Conservation (phyloP, 2,329 filamentous ascomycete species). For the Colletotrichum sp. region DNA sequence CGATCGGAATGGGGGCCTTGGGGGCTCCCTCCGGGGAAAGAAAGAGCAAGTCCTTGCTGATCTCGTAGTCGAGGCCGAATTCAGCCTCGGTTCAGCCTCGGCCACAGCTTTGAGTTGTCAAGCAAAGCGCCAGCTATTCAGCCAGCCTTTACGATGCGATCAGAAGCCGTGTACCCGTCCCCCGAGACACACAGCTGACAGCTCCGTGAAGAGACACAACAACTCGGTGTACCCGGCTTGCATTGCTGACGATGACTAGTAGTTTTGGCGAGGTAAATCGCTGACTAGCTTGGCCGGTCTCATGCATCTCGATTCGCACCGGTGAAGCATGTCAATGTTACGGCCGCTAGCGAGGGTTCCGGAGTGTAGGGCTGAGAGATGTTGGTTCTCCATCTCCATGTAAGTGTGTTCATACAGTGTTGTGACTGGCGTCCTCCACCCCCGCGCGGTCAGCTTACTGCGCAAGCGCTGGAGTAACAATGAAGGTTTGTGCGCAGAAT, state of each 20-base stretch:
- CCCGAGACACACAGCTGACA: background rate
- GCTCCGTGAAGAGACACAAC: background rate
- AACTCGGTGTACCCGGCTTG: background rate
- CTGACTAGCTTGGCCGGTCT: no score
- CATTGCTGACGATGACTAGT: background rate
- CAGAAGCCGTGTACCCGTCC: background rate
- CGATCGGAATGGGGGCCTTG: background rate
- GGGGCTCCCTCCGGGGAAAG: background rate
- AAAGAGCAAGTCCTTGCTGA: background rate
- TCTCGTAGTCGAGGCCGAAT: background rate
- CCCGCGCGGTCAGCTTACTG: slow-evolving; percentile 4
- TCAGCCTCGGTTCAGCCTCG: background rate
- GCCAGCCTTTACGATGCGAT: background rate
- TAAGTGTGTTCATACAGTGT: background rate
- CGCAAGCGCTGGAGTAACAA: background rate
- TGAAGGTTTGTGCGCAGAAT: background rate
- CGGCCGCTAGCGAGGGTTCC: background rate
- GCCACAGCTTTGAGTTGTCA: background rate
- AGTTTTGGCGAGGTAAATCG: background rate
- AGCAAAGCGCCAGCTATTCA: background rate
- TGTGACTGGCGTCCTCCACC: background rate
- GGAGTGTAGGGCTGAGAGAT: slow-evolving; percentile 7
- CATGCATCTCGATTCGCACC: background rate
- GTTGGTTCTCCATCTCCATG: background rate
- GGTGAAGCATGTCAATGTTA: background rate